phyloP scores from a whole-genome alignment of 352 stramenopile genomes.

The Phytopythium chamaehyphon region DNA sequence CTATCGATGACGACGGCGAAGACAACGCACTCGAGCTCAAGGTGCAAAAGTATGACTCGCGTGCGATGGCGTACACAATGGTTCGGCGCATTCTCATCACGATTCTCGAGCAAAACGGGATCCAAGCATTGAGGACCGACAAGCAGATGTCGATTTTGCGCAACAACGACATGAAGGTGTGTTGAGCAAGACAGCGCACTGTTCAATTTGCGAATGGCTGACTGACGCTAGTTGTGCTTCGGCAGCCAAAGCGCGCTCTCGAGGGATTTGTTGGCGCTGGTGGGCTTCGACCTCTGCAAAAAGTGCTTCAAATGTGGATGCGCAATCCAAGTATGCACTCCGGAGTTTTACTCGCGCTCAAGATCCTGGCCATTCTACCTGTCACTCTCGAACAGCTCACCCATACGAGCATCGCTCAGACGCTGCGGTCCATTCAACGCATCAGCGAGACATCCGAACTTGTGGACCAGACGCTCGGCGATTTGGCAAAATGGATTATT shows the following conservation, averaged over 20 bases:
- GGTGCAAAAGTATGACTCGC: constrained; percentile 41
- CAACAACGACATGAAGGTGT: constrained; percentile 61
- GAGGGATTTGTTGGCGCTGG: constrained; percentile 60
- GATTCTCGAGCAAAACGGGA: constrained; percentile 48
- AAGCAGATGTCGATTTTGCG: constrained; percentile 52
- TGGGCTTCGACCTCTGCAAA: constrained; percentile 43
- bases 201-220: neutral
- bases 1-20: constrained; percentile 6
- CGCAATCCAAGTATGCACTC: constrained; percentile 33
- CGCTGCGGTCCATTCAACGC: constrained; percentile 41
- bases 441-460: constrained; percentile 27
- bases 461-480: constrained; percentile 39
- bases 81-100: constrained; percentile 43
- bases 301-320: constrained; percentile 53
- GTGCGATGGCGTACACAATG: constrained; percentile 40
- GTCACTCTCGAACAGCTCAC: constrained; percentile 49
- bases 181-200: too few species aligned
- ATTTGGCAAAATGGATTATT: constrained; percentile 60
- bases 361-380: constrained; percentile 48
- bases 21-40: constrained; percentile 26
- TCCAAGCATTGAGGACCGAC: constrained; percentile 38
- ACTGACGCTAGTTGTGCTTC: neutral
- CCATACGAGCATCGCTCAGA: constrained; percentile 55
- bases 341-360: constrained; percentile 51
- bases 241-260: constrained; percentile 44